phyloP scores from a whole-genome alignment of 805 yeast genomes.

The Wickerhamomyces tratensis region DNA sequence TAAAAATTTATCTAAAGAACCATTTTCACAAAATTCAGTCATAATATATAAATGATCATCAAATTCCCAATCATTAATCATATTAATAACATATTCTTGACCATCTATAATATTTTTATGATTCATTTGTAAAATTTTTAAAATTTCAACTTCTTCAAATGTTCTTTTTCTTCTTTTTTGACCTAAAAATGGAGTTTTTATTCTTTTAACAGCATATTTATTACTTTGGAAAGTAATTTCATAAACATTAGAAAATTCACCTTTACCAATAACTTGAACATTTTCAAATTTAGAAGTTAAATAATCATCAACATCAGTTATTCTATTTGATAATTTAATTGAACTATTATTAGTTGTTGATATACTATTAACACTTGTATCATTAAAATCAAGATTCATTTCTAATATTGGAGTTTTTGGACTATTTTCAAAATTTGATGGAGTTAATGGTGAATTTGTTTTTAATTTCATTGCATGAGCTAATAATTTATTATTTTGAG shows the following conservation, averaged over 20 bases:
- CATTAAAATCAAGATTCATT: slow-evolving; percentile 10
- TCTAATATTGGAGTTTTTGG: slow-evolving; percentile 21
- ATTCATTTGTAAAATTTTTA: slow-evolving; percentile 31
- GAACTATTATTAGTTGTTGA: slow-evolving; percentile 13
- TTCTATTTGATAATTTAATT: neutral
- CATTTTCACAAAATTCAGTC: slow-evolving; percentile 95
- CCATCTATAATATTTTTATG: slow-evolving; percentile 44
- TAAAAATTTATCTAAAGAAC: slow-evolving; percentile 74
- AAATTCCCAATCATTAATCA: slow-evolving; percentile 81
- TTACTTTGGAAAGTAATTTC: slow-evolving; percentile 61
- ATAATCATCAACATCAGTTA: slow-evolving; percentile 27
- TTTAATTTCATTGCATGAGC: slow-evolving; percentile 10
- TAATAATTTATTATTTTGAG: slow-evolving; percentile 9
- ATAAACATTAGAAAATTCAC: slow-evolving; percentile 86
- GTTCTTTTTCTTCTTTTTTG: slow-evolving; percentile 52
- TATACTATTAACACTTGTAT: slow-evolving; percentile 11
- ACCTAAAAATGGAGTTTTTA: slow-evolving; percentile 54
- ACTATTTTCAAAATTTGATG: slow-evolving; percentile 16
- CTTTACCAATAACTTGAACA: slow-evolving; percentile 66
- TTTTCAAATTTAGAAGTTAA: slow-evolving; percentile 42
- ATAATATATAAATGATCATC: slow-evolving; percentile 72
- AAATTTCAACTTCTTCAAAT: slow-evolving; percentile 70
- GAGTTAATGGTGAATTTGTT: slow-evolving; percentile 12
- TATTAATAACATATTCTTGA: slow-evolving; percentile 66
- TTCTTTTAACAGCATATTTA: slow-evolving; percentile 79